Conservation (phyloP, 192 early-diverging fungal genomes). For the Allomyces arbusculus region DNA sequence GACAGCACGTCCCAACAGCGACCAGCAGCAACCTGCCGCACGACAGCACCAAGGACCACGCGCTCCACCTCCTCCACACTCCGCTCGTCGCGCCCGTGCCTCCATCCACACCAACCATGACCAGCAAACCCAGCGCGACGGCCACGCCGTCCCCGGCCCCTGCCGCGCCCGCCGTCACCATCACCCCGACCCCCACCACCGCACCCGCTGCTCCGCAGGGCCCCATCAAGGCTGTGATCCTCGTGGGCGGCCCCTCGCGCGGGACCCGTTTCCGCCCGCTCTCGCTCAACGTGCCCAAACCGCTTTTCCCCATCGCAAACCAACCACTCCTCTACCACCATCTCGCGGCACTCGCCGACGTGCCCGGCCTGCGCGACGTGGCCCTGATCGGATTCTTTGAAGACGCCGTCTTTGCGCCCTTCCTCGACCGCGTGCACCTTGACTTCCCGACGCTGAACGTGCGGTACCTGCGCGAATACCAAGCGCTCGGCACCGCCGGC, state of each 20-base stretch:
- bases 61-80: too few relatives aligned
- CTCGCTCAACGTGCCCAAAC: constrained; percentile 87
- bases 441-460: constrained; percentile 42
- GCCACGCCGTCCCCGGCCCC: too few relatives aligned
- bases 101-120: too few relatives aligned
- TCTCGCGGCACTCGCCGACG: constrained; percentile 71
- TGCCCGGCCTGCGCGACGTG: constrained; percentile 79
- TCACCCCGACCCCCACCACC: too few relatives aligned
- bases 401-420: constrained; percentile 72
- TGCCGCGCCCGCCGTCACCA: too few relatives aligned
- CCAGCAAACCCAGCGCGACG: too few relatives aligned
- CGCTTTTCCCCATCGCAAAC: constrained; percentile 95
- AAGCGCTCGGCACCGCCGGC: constrained; percentile 87
- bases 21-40: too few relatives aligned
- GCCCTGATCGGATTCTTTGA: constrained; percentile 95
- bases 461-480: constrained; percentile 95
- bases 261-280: constrained; percentile 94
- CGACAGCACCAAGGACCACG: too few relatives aligned
- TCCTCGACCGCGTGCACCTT: constrained; percentile 62
- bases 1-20: too few relatives aligned
- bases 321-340: constrained; percentile 94
- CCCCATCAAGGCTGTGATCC: constrained; percentile 70
- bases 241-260: constrained; percentile 92
- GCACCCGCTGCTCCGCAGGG: too few relatives aligned
- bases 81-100: too few relatives aligned